A percentile compares a stretch with the other conserved stretches of the same genome.
phyloP scores from a whole-genome alignment of 1,284 basidiomycete genomes.

The Ustilago shanxiensis region DNA sequence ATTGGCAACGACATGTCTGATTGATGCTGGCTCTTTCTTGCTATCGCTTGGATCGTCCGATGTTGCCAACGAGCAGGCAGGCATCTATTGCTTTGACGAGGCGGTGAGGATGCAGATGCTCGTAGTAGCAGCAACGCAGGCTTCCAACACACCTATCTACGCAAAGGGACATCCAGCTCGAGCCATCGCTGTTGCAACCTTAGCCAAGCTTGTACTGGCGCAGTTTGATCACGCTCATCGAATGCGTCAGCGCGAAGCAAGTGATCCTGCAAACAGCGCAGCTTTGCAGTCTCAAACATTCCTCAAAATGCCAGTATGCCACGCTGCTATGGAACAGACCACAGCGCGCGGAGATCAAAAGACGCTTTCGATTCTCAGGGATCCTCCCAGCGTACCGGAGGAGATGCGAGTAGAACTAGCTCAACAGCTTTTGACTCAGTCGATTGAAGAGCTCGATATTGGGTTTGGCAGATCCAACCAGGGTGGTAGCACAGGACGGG shows the following conservation, averaged over 20 bases:
- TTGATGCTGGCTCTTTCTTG: constrained; percentile 69
- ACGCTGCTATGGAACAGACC: constrained; percentile 24
- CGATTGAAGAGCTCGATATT: constrained; percentile 49
- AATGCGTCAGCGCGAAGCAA: constrained; percentile 8
- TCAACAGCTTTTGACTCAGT: constrained; percentile 47
- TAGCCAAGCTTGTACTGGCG: constrained; percentile 83
- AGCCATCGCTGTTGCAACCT: constrained; percentile 81
- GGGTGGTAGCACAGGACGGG: constrained; percentile 27
- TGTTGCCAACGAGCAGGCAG: constrained; percentile 16
- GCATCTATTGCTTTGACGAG: constrained; percentile 49
- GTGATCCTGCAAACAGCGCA: not conserved
- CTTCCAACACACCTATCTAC: constrained; percentile 72
- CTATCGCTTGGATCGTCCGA: constrained; percentile 1
- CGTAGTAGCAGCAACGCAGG: constrained; percentile 75
- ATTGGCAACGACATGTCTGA: constrained; percentile 78
- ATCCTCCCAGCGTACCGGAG: constrained; percentile 26
- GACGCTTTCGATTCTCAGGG: constrained; percentile 36
- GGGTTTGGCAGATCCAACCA: constrained; percentile 53
- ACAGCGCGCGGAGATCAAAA: constrained; percentile 10
- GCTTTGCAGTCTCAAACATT: not conserved
- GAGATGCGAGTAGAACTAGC: constrained; percentile 44
- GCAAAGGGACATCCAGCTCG: constrained; percentile 81
- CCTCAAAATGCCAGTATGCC: constrained; percentile 15
- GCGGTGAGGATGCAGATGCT: constrained; percentile 71
- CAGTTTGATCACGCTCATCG: constrained; percentile 73